Base-by-base conservation (phyloP, 2,329 filamentous ascomycete genomes). In the Colletotrichum costaricense region DNA sequence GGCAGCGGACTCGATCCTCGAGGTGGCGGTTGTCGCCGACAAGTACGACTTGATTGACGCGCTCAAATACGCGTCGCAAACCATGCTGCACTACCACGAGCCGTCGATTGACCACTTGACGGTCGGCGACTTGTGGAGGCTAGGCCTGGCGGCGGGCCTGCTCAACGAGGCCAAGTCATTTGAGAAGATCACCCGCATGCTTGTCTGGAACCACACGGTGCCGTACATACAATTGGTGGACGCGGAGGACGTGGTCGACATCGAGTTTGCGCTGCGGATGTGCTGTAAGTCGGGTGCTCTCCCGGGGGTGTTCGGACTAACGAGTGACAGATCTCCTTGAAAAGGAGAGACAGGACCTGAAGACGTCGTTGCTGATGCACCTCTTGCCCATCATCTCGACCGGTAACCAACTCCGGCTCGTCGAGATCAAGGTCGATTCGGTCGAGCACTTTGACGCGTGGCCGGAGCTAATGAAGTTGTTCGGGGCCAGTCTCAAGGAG, bases 11-110 rank as follows among this genome's bases (percentile, higher is more conserved):
- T 75, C 79, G 24, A 74, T 82, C 7, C 75, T 81, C 2, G 74
- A 78, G 19, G 63, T 83, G 5, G 78, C 81, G 3, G 68, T 76
- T 1, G 56, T 80, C 11, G 78, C 76, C n/a, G 73, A 78, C 52
- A 78, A 79, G 46, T 83, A 81, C 62, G 71, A 75, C 56, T 68
- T 75, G 58, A 9, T 74, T 5, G 59, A 74, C 16, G 72, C 72
- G 49, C 57, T 74, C 12, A 72, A 64, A 42, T 74, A 67, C 26
- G 72, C 72, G 16, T 72, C 68, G 38, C 68, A 74, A 58, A 74
- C 54, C 35, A 72, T 72, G 72, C 63, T 74, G 24, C 72, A 64
- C 33, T 66, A 66, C 56, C 71, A 73, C 35, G 71, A 73, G 67
- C 71, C 71, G 35, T 70, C 67, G 46, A 71, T 73, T 24, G 71